These are phyloP conservation scores for Melampsora americana DNA, from an alignment of 1,284 basidiomycete genomes.

Conservation along the genomic window DNA sequence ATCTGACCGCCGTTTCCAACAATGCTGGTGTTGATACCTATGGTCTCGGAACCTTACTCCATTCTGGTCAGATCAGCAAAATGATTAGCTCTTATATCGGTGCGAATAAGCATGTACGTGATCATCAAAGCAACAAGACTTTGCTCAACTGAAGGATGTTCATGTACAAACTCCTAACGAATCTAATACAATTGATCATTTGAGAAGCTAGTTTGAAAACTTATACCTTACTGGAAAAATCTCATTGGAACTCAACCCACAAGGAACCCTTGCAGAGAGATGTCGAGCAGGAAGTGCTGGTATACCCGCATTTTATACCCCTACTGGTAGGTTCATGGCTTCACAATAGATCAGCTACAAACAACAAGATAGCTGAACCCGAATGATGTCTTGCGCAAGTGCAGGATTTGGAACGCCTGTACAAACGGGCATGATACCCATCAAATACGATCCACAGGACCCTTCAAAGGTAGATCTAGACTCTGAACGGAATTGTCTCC, in stretches of 20 bases:
- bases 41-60: conserved; percentile 75
- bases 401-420: conserved; percentile 54
- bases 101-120: conserved; percentile 55
- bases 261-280: conserved; percentile 84
- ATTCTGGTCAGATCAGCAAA: conserved; percentile 73
- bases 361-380: background rate
- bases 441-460: conserved; percentile 51
- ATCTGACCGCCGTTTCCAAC: conserved; percentile 79
- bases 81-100: conserved; percentile 83
- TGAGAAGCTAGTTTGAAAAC: conserved; percentile 53
- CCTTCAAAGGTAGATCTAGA: conserved; percentile 28
- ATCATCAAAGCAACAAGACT: background rate
- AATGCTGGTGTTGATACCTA: conserved; percentile 76
- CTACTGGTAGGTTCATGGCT: conserved; percentile 63
- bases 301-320: conserved; percentile 93
- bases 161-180: background rate
- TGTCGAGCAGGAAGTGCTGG: conserved; percentile 87
- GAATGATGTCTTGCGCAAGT: background rate
- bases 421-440: conserved; percentile 55
- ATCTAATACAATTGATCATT: background rate
- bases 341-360: background rate
- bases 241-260: conserved; percentile 80
- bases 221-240: conserved; percentile 77
- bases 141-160: background rate
- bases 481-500: background rate